Evolutionary conservation across 257 asterid species (phyloP).

Genomic region (Petrea volubilis): DNA sequence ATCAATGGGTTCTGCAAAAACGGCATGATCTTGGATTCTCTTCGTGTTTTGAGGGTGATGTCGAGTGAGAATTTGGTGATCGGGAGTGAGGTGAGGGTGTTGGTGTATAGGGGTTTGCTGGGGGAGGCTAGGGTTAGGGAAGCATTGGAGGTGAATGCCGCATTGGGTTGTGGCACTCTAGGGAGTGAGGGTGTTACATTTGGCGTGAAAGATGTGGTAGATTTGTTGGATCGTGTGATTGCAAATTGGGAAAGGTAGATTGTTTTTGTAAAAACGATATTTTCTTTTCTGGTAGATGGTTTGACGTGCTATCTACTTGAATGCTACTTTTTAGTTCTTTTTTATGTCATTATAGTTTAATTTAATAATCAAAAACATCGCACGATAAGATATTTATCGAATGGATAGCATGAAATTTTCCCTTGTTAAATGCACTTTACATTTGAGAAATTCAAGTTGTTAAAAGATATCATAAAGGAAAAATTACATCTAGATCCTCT

Average conservation of each 20-base stretch:
- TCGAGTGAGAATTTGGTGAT: conserved; percentile 37
- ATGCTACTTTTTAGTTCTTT: too few relatives aligned
- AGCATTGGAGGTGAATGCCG: conserved; percentile 44
- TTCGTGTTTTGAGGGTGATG: conserved; percentile 54
- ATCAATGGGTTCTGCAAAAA: conserved; percentile 47
- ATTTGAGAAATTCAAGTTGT: too few relatives aligned
- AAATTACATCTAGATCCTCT: too few relatives aligned
- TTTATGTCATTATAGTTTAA: too few relatives aligned
- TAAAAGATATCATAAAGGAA: too few relatives aligned
- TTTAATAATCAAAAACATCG: too few relatives aligned
- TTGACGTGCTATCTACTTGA: too few relatives aligned
- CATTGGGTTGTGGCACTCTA: conserved; percentile 28
- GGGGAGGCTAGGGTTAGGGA: conserved; percentile 69
- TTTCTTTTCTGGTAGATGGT: neutral
- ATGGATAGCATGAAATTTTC: too few relatives aligned
- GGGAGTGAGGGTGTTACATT: conserved; percentile 30
- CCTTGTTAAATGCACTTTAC: too few relatives aligned
- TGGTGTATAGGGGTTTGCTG: conserved; percentile 47
- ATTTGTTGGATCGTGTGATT: conserved; percentile 43
- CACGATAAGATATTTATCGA: too few relatives aligned
- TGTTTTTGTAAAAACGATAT: neutral
- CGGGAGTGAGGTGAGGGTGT: conserved; percentile 32
- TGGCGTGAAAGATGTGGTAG: conserved; percentile 27
- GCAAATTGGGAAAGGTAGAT: conserved; percentile 48
- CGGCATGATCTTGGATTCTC: conserved; percentile 44